Conservation (phyloP, 805 yeast genomes). For the Metschnikowia gelsemii region DNA sequence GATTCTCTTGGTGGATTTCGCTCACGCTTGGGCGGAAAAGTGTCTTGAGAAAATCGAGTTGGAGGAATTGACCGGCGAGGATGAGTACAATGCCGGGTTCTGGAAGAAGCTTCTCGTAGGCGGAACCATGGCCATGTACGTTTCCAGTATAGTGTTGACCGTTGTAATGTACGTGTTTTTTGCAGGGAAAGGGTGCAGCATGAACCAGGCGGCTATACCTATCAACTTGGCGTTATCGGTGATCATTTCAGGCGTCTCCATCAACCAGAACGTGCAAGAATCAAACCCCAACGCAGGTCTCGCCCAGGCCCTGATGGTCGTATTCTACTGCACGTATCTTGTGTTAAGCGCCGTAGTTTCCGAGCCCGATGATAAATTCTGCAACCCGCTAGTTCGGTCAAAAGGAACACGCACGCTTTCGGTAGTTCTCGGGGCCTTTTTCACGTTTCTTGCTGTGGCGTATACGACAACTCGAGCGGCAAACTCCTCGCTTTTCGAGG, state of each 20-base stretch:
- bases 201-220: conserved; percentile 86
- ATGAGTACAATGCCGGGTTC: conserved; percentile 49
- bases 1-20: conserved; percentile 89
- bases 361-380: conserved; percentile 90
- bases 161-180: conserved; percentile 79
- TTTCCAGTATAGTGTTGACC: conserved; percentile 69
- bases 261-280: conserved; percentile 84
- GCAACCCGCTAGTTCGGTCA: conserved; percentile 90
- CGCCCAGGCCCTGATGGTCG: conserved; percentile 96
- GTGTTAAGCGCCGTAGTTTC: conserved; percentile 91
- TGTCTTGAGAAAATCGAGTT: conserved; percentile 89
- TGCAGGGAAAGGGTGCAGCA: conserved; percentile 75
- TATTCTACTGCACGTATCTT: conserved; percentile 87
- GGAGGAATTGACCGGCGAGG: conserved; percentile 55
- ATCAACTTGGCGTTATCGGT: conserved; percentile 68
- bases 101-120: conserved; percentile 84
- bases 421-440: conserved; percentile 83
- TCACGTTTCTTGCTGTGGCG: conserved; percentile 93
- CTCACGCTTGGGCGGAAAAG: conserved; percentile 98
- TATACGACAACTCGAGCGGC: conserved; percentile 98
- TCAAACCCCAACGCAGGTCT: conserved; percentile 92
- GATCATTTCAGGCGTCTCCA: conserved; percentile 65
- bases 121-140: conserved; percentile 85
- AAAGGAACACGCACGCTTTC: conserved; percentile 88
- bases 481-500: conserved; percentile 49